Evolutionary conservation across 495 filamentous ascomycete genomes (phyloP), one percentile per base, ranked within the genome.

Genomic region (Xylaria bambusicola): DNA sequence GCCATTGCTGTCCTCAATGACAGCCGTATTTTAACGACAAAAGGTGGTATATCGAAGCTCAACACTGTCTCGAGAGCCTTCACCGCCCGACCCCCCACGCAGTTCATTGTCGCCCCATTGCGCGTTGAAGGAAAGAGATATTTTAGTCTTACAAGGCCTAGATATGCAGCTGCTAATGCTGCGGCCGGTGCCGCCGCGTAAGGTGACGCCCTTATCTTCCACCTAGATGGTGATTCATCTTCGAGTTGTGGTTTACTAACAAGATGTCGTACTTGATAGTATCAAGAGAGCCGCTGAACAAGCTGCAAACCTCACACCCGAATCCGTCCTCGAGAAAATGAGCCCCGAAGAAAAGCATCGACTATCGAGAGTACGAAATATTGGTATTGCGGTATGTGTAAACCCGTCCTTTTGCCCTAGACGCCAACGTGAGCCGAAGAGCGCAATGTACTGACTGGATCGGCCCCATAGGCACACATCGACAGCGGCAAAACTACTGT

Each of bases 401-500:
- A 46, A 52, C 47, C 20, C 20, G 12, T 7, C n/a, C 46, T 42
- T 10, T 33, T 10, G 24, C 24, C n/a, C 17, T 26, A 6, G 29
- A 13, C 13, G 42, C n/a, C 27, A 26, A 20, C 23, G 6, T 21
- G 3, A 41, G 17, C n/a, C 13, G 55, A 45, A 21, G 36, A 36
- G 38, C 27, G 35, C 61, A 18, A 57, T 51, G 65, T 41, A 63
- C 66, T 70, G 64, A 58, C 21, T 8, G 36, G 27, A 46, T 9
- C 4, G 72, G 62, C 60, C 61, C 45, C 35, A 27, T 69, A 95
- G 90, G 94, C 95, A 66, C 95, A 99, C 70, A 99, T 99, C 73
- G 95, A 99, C 79, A 96, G 91, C 73, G 95, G 95, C 62, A 99
- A 99, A 75, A 99, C 95, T 23, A 99, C 95, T 33, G 90, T 85